Base-by-base conservation (phyloP, 106 monocot genomes). In the Allium sativum region DNA sequence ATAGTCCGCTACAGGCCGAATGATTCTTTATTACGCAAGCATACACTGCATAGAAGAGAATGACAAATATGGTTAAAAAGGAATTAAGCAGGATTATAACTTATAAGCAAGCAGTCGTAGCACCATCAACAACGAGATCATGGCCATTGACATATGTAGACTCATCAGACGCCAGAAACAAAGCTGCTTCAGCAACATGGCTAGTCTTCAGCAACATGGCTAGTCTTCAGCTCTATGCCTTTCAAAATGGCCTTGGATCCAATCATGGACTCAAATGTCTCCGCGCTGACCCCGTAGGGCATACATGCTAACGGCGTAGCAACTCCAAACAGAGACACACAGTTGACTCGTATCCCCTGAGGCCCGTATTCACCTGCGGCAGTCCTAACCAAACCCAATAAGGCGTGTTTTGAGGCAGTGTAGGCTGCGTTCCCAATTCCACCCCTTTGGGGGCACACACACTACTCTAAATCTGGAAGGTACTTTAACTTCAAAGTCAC, bases 261-360 rank as follows among this genome's bases (percentile, higher is more conserved):
- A 7, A 20, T 20, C 3, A 31, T 10, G 7, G 45, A 60, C 42
- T 68, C 61, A 15, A 63, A 53, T 54, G 17, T 13, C 14, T 57
- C 48, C 22, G 22, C 17, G 18, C 16, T 58, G 12, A 5, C 1
- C 0, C 55, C 62, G 1, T 1, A 1, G 21, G 10, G 40, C 40
- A 46, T 47, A 10, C 31, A 47, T 0, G 53, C 18, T 40, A 68
- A 9, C 10, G 65, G 61, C 54, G 82, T 82, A 9, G 68, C 77
- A 48, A 82, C 61, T 15, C 59, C 69, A n/a, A 11, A 57, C 3
- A 77, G 82, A 12, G 82, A 77, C 21, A 82, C 53, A 46, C 77
- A 73, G 55, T 82, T 82, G 40, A 77, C 77, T 15, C 77, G 59
- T 21, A 82, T 58, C 9, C 82, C 82, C 14, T 67, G 46, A 58